Base-by-base conservation (phyloP, 371 early-diverging fungal genomes). In the Dentiscutata heterogama region DNA sequence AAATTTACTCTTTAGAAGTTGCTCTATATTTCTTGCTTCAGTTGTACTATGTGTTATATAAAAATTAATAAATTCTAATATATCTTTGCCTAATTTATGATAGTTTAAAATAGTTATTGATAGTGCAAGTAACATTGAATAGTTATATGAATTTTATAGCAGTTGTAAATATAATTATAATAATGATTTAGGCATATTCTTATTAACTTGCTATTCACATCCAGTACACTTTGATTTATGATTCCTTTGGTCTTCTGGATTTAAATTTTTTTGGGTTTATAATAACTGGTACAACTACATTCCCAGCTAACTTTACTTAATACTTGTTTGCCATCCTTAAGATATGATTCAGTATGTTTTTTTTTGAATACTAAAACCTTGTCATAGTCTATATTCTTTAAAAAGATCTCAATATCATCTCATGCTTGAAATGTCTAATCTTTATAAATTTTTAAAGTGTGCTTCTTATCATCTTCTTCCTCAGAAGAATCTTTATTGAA, bases 1-100 rank as follows among this genome's bases (percentile, higher is more conserved):
- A 61, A 61, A 61, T 61, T 61, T n/a, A 3, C 10, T 16, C 10
- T 29, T 64, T 29, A 64, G 29, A 25, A 64, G 10, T 2, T 29
- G 4, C n/a, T 16, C 18, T 0, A 65, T 65, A 14, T 2, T 65
- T 35, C 27, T 10, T 65, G 39, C 10, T 13, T 31, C 16, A 14
- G 16, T 65, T 31, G 31, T 65, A 13, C 14, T 29, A 31, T 65
- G 22, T 29, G 22, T 6, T 35, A 65, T 18, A 65, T 31, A 65
- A 65, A 64, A 65, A 29, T 65, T 29, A 25, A 65, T 65, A 65
- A 65, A 65, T 65, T 65, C 13, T 13, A 65, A 29, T 2, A 65
- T 14, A 65, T 65, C 16, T 14, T 65, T 11, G 31, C 5, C 16
- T 27, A 65, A 14, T 16, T 65, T 65, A 31, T 13, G 31, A 65